These are phyloP conservation scores for Phialophora chinensis DNA, from an alignment of 2,329 filamentous ascomycete genomes.

Conservation along the genomic window DNA sequence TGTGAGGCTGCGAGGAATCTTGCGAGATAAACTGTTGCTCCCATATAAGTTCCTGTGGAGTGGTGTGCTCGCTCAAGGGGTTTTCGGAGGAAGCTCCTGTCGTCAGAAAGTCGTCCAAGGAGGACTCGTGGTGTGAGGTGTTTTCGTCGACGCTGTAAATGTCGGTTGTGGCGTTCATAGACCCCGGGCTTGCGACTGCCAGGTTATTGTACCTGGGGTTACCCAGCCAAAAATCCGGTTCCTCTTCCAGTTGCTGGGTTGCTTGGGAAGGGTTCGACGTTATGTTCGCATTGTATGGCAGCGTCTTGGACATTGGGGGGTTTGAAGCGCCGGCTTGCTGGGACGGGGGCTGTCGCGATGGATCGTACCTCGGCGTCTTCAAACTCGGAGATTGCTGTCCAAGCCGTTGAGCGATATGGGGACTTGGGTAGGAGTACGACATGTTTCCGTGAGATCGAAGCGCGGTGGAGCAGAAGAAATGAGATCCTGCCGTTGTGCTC, in stretches of 20 bases:
- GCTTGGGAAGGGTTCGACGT: constrained; percentile 32
- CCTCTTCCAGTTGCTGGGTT: constrained; percentile 10
- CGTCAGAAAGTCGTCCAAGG: constrained; percentile 35
- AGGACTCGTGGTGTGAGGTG: constrained; percentile 30
- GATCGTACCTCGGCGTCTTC: constrained; percentile 12
- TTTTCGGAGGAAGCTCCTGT: constrained; percentile 37
- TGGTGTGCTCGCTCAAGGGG: constrained; percentile 37
- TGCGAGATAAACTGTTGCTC: constrained; percentile 30
- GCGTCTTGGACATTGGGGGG: constrained; percentile 14
- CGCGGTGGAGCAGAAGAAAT: constrained; percentile 9
- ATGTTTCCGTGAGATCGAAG: constrained; percentile 19
- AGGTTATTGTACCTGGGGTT: constrained; percentile 15
- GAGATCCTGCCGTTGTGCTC: constrained; percentile 21
- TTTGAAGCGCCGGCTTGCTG: constrained; percentile 2
- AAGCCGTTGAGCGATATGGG: constrained; percentile 10
- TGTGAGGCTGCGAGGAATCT: constrained; percentile 28
- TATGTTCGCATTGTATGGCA: constrained; percentile 29
- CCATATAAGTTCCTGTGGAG: constrained; percentile 38
- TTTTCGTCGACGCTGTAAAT: constrained; percentile 30
- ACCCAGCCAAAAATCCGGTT: constrained; percentile 6
- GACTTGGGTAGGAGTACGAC: constrained; percentile 23
- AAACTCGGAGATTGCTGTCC: constrained; percentile 23
- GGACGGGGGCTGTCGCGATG: constrained; percentile 9
- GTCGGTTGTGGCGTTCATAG: constrained; percentile 11
- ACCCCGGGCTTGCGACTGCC: constrained; percentile 20